Base-by-base conservation (phyloP, 352 stramenopile species). In the Phytopythium litorale region DNA sequence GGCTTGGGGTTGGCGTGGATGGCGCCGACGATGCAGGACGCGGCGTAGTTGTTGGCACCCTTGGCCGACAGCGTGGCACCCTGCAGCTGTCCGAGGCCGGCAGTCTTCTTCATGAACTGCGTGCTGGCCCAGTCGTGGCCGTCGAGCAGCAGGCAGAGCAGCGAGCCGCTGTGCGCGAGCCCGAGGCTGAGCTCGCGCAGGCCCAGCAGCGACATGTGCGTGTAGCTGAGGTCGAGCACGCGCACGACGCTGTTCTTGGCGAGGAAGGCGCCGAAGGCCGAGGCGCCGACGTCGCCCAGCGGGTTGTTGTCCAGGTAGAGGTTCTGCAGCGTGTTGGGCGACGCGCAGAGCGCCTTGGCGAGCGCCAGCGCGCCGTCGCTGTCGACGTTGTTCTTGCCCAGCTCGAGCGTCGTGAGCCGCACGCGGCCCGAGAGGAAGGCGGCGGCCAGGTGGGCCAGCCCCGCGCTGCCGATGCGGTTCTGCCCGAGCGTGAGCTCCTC, bases 271-370 rank as follows among this genome's bases (percentile, higher is more conserved):
- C 83, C 85, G 46, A 92, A 85, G 8, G 81, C 85, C 52, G 75
- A 78, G 3, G 81, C 85, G 12, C 82, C 83, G 16, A 75, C 71
- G 53, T 94, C 85, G 12, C 85, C 85, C n/a, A 94, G 67, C n/a
- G 82, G 82, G 58, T 94, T 94, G 64, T 92, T 89, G 65, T 94
- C 85, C 32, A 94, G 68, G 61, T 94, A 94, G 52, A 94, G 68
- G 48, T 92, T 94, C 64, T 91, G 78, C n/a, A 94, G 63, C 25
- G 59, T 63, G 40, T 86, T 84, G n/a, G 51, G 21, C 0, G 56
- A 52, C n/a, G 58, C 65, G 40, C 76, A 85, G 18, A 94, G 68
- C 43, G 81, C 84, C 52, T 88, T 79, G 51, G 85, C 85, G n/a
- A 94, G 60, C 30, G 76, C 76, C 35, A 91, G 71, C 46, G 76